Evolutionary conservation across 2,329 filamentous ascomycete genomes (phyloP).

Genomic region (Ophiocordyceps camponoti-leonardi): DNA sequence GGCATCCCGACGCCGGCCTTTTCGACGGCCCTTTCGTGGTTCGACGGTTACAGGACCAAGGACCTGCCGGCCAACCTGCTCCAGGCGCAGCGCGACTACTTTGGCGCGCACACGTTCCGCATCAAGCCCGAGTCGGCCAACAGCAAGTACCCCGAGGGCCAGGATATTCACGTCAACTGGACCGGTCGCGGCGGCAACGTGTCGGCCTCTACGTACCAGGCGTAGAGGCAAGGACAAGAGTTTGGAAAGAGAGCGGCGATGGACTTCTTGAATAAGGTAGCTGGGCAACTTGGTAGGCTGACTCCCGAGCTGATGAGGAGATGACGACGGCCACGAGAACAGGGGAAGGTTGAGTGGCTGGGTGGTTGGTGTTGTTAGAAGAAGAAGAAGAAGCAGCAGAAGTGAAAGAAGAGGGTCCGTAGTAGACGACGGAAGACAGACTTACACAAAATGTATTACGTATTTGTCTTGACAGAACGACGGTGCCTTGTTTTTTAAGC

Average conservation of each 20-base stretch:
- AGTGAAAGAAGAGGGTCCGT: no score
- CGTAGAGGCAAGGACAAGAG: constrained; percentile 34
- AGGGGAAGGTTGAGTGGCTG: no score
- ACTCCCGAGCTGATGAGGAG: no score
- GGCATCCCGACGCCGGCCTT: constrained; percentile 95
- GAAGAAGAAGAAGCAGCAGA: no score
- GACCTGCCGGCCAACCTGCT: constrained; percentile 95
- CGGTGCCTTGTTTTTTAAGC: no score
- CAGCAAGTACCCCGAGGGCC: constrained; percentile 65
- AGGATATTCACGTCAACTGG: constrained; percentile 99
- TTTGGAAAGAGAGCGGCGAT: background rate
- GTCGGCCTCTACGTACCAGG: constrained; percentile 93
- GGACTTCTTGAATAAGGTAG: no score
- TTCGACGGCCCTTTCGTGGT: constrained; percentile 94
- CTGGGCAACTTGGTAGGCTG: no score
- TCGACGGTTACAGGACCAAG: constrained; percentile 95
- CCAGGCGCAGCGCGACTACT: constrained; percentile 99
- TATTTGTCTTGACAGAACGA: no score
- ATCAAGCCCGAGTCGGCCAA: constrained; percentile 67
- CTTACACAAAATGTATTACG: no score
- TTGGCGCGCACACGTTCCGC: constrained; percentile 82
- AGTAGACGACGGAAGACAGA: no score
- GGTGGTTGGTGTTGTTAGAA: no score
- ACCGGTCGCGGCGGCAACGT: constrained; percentile 95
- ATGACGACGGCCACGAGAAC: no score